Evolutionary conservation across 2,329 filamentous ascomycete genomes (phyloP).

Genomic region (Dactylellina sp.): DNA sequence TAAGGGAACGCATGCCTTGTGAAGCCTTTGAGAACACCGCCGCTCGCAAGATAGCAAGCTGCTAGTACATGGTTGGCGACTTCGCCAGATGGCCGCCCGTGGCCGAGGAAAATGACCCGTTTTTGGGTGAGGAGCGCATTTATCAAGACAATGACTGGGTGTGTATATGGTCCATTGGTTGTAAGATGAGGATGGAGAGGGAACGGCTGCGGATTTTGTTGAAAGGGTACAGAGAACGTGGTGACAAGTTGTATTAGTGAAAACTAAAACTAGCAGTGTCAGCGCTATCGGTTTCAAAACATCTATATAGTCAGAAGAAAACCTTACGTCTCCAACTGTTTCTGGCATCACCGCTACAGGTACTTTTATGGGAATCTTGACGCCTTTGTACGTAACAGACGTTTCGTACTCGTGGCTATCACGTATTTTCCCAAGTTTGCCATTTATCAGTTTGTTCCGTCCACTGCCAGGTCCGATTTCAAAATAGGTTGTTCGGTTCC

Average conservation of each 20-base stretch:
- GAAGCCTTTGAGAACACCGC: conserved; percentile 91
- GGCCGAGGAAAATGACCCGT: conserved; percentile 91
- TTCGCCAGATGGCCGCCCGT: conserved; percentile 93
- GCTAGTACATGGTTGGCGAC: conserved; percentile 97
- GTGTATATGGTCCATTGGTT: conserved; percentile 87
- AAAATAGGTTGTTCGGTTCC: conserved; percentile 59
- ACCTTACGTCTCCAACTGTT: conserved; percentile 81
- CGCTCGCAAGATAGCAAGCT: conserved; percentile 93
- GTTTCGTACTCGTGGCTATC: conserved; percentile 99
- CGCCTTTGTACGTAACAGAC: conserved; percentile 93
- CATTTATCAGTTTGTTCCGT: conserved; percentile 60
- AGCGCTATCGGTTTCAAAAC: conserved; percentile 18
- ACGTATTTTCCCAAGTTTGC: conserved; percentile 67
- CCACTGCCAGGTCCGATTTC: conserved; percentile 58
- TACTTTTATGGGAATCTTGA: conserved; percentile 95
- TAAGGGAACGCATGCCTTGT: conserved; percentile 97
- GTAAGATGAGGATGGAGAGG: conserved; percentile 89
- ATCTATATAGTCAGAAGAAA: conserved; percentile 4
- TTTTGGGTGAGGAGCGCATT: conserved; percentile 97
- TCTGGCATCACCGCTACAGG: conserved; percentile 93
- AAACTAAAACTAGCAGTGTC: conserved; percentile 68
- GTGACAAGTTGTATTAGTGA: conserved; percentile 97
- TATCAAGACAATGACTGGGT: conserved; percentile 92
- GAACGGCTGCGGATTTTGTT: conserved; percentile 86
- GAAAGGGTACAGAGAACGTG: conserved; percentile 85